Evolutionary conservation across 177 flowering plant species (phyloP).

Genomic region (Telopea speciosissima): DNA sequence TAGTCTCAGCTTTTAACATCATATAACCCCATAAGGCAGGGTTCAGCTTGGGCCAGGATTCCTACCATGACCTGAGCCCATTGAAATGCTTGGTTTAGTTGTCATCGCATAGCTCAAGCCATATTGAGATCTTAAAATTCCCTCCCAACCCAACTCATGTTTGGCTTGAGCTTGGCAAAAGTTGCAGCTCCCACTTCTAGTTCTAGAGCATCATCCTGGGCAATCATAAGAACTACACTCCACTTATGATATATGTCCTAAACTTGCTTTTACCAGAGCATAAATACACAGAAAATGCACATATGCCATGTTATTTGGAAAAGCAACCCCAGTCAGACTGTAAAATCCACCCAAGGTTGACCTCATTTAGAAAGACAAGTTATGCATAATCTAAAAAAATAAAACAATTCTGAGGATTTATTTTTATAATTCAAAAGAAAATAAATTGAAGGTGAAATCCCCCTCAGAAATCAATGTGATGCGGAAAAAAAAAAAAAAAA

Average conservation of each 20-base stretch:
- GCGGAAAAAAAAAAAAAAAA: too few relatives aligned
- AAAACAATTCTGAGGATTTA: neutral
- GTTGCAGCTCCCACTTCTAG: neutral
- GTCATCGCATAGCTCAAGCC: neutral
- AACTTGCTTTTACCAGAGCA: neutral
- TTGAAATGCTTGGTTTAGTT: neutral
- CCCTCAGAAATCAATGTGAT: neutral
- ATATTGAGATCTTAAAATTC: neutral
- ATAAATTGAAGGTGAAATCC: neutral
- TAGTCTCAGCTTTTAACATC: too few relatives aligned
- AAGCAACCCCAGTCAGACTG: neutral
- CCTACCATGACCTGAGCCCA: neutral
- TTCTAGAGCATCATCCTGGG: neutral
- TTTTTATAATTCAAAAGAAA: too few relatives aligned
- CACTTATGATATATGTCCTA: neutral
- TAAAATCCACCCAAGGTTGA: too few relatives aligned
- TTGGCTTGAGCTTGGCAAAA: neutral
- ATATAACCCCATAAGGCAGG: too few relatives aligned
- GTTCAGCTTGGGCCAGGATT: too few relatives aligned
- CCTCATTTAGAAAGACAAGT: too few relatives aligned
- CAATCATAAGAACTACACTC: neutral
- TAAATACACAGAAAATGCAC: neutral
- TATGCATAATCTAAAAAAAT: neutral
- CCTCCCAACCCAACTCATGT: neutral
- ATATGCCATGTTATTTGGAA: neutral